Conservation (phyloP, 2,329 filamentous ascomycete species). For the Trichoderma harzianum region DNA sequence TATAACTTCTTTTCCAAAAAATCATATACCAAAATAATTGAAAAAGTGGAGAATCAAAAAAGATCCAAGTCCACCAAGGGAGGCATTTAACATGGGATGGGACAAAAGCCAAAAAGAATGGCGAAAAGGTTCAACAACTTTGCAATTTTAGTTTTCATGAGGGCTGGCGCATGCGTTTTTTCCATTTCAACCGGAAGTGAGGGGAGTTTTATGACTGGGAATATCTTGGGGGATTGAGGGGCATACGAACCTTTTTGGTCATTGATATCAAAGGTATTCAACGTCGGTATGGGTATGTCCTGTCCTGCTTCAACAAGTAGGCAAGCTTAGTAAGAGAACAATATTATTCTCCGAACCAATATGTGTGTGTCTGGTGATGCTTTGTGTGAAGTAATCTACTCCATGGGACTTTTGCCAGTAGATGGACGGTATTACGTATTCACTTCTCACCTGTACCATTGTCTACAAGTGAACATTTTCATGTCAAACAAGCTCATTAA, state of each 20-base stretch:
- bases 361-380: neutral
- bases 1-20: neutral
- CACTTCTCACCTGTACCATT: neutral
- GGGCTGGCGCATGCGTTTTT: constrained; percentile 24
- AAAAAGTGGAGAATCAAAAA: constrained; percentile 13
- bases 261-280: constrained; percentile 18
- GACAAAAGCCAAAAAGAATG: constrained; percentile 16
- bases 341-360: neutral
- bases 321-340: neutral
- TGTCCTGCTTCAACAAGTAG: constrained; percentile 22
- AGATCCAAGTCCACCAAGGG: constrained; percentile 11
- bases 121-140: constrained; percentile 29
- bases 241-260: constrained; percentile 1
- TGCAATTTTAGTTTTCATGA: constrained; percentile 15
- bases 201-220: constrained; percentile 21
- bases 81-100: constrained; percentile 25
- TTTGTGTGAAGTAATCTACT: neutral
- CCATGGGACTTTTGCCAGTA: neutral
- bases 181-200: constrained; percentile 18
- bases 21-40: constrained; percentile 15
- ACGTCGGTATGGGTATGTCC: constrained; percentile 17
- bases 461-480: neutral
- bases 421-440: neutral
- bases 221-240: constrained; percentile 3
- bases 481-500: constrained; percentile 9